phyloP scores from a whole-genome alignment of 306 rosid genomes.

The Vigna unguiculata region DNA sequence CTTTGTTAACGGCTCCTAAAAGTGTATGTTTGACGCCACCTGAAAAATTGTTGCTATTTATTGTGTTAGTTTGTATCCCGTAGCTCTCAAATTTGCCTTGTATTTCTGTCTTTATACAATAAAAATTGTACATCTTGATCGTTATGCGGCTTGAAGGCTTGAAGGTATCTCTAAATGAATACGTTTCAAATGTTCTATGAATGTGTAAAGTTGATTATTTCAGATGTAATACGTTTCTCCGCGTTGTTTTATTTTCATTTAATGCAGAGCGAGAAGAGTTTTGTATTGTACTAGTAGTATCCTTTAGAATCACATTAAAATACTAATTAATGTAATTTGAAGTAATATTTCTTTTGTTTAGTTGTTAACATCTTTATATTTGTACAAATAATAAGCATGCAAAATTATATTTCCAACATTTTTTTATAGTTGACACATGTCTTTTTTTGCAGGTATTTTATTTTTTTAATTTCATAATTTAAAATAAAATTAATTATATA shows the following conservation, averaged over 20 bases:
- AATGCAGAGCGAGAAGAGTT: neutral
- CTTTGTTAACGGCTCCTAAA: slow-evolving; percentile 4
- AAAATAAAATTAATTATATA: too few relatives aligned
- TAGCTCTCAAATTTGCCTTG: slow-evolving; percentile 13
- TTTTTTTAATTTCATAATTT: too few relatives aligned
- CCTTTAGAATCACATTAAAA: neutral
- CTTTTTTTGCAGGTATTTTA: too few relatives aligned
- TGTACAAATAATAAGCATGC: too few relatives aligned
- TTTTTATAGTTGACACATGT: too few relatives aligned
- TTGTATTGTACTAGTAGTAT: neutral
- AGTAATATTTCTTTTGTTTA: too few relatives aligned
- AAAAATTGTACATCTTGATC: slow-evolving; percentile 22
- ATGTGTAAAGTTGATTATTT: neutral
- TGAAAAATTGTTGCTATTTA: slow-evolving; percentile 9
- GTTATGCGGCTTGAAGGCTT: neutral
- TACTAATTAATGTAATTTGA: too few relatives aligned
- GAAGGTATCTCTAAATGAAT: neutral
- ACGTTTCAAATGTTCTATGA: neutral
- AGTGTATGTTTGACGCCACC: slow-evolving; percentile 26
- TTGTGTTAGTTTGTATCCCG: slow-evolving; percentile 4
- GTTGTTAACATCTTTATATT: too few relatives aligned
- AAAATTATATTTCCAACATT: too few relatives aligned
- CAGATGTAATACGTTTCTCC: neutral
- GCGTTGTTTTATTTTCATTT: neutral
- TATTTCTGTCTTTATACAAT: neutral